Conservation (phyloP, 352 stramenopile genomes). For the Globisporangium polare region DNA sequence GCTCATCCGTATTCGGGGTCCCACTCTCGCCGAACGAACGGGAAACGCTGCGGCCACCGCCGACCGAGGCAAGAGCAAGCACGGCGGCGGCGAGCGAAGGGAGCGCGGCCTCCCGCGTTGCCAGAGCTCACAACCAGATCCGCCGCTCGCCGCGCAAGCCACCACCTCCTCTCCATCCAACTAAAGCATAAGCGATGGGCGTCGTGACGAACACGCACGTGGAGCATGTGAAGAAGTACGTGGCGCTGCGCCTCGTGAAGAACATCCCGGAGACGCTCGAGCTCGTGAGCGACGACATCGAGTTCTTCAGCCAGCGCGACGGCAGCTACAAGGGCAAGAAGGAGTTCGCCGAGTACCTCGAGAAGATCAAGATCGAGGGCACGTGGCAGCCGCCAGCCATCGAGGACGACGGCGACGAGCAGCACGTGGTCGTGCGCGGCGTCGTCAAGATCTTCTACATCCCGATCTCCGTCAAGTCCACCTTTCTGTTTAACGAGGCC, state of each 20-base stretch:
- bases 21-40: too few species aligned
- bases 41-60: too few species aligned
- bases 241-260: conserved; percentile 37
- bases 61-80: too few species aligned
- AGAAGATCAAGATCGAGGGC: conserved; percentile 52
- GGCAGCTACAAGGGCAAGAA: conserved; percentile 42
- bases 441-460: conserved; percentile 56
- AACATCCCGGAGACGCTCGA: conserved; percentile 34
- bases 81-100: too few species aligned
- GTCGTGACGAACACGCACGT: conserved; percentile 31
- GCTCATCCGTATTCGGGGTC: too few species aligned
- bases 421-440: conserved; percentile 43
- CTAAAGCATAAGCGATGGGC: conserved; percentile 20
- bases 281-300: conserved; percentile 50
- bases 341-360: conserved; percentile 36
- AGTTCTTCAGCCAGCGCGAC: conserved; percentile 50
- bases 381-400: conserved; percentile 33
- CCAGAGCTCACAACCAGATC: too few species aligned
- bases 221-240: conserved; percentile 40
- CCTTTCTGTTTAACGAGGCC: conserved; percentile 36
- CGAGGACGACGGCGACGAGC: conserved; percentile 38
- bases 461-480: conserved; percentile 48
- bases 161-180: too few species aligned
- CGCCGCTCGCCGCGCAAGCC: conserved; percentile 2
- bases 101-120: too few species aligned